Conservation (phyloP, 2,329 filamentous ascomycete species). For the Periglandula ipomoeae region DNA sequence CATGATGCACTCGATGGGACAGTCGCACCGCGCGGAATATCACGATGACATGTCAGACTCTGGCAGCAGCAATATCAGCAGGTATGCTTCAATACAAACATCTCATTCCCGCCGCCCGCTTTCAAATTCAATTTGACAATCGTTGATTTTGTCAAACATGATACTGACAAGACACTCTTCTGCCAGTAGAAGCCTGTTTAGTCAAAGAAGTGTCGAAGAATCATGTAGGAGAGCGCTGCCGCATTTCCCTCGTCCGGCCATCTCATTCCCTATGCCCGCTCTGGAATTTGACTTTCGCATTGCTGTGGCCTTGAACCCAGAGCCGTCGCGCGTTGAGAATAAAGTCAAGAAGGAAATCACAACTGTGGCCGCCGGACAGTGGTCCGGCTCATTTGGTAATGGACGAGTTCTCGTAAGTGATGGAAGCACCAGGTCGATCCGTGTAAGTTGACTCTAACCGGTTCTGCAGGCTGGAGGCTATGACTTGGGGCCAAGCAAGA, state of each 20-base stretch:
- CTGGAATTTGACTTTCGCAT: slow-evolving; percentile 42
- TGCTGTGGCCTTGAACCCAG: slow-evolving; percentile 34
- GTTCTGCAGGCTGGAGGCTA: slow-evolving; percentile 30
- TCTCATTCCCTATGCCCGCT: slow-evolving; percentile 35
- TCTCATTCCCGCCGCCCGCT: background rate
- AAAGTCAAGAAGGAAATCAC: slow-evolving; percentile 39
- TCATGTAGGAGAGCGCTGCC: slow-evolving; percentile 27
- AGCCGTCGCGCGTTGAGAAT: slow-evolving; percentile 32
- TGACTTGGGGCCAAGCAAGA: slow-evolving; percentile 31
- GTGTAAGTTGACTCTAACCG: slow-evolving; percentile 9
- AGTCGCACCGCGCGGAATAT: slow-evolving; percentile 2
- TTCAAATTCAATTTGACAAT: too few species aligned
- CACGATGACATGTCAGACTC: slow-evolving; percentile 11
- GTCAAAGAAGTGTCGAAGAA: slow-evolving; percentile 26
- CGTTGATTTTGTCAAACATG: too few species aligned
- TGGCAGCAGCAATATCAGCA: slow-evolving; percentile 9
- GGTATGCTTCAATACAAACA: slow-evolving; percentile 2
- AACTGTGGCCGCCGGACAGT: slow-evolving; percentile 36
- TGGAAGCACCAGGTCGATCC: background rate
- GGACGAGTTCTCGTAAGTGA: slow-evolving; percentile 36
- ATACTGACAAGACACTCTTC: background rate
- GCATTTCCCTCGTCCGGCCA: slow-evolving; percentile 31
- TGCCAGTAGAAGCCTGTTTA: slow-evolving; percentile 6
- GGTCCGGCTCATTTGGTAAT: slow-evolving; percentile 39
- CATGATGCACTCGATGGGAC: slow-evolving; percentile 2